Conservation (phyloP, 257 asterid species). For the Coffea canephora region DNA sequence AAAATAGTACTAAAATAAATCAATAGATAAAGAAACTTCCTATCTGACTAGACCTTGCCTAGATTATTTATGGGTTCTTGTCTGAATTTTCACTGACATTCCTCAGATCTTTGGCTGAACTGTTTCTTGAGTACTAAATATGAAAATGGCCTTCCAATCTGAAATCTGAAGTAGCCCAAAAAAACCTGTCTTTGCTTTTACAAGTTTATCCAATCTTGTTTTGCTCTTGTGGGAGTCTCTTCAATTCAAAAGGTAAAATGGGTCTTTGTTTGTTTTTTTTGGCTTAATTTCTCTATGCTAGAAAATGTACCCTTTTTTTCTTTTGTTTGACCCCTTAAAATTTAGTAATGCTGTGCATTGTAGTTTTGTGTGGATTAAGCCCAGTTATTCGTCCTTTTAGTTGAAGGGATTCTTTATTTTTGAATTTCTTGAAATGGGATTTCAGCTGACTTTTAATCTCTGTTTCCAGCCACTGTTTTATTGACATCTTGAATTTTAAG, state of each 20-base stretch:
- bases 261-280: background rate
- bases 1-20: background rate
- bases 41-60: background rate
- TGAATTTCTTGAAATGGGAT: slow-evolving; percentile 34
- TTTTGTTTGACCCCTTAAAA: background rate
- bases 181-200: slow-evolving; percentile 1
- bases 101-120: slow-evolving; percentile 14
- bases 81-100: slow-evolving; percentile 2
- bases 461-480: slow-evolving; percentile 21
- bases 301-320: background rate
- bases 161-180: slow-evolving; percentile 8
- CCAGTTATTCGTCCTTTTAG: background rate
- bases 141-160: slow-evolving; percentile 8
- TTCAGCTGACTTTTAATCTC: slow-evolving; percentile 29
- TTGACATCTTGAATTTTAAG: slow-evolving; percentile 3
- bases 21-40: background rate
- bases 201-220: background rate
- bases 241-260: slow-evolving; percentile 10
- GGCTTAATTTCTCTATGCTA: background rate
- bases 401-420: slow-evolving; percentile 26
- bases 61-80: background rate
- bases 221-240: background rate
- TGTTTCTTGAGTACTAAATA: background rate
- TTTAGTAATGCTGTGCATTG: background rate
- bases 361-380: background rate